phyloP scores from a whole-genome alignment of 495 filamentous ascomycete species.

The Mycothermus thermophilus region DNA sequence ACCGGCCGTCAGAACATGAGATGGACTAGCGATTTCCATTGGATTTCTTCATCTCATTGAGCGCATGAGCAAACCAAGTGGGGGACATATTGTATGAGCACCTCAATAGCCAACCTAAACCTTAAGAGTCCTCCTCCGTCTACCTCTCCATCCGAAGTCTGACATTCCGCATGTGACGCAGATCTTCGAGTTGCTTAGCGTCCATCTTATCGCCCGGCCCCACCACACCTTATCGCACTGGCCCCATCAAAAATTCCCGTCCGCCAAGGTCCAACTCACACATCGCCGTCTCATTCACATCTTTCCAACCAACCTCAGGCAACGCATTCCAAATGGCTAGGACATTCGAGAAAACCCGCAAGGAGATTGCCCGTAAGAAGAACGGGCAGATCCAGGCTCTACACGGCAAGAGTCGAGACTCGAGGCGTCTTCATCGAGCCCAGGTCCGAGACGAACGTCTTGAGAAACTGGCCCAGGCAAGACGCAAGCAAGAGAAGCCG shows the following conservation, averaged over 20 bases:
- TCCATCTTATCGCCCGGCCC: too few species aligned
- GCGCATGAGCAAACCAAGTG: too few species aligned
- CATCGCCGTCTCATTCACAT: neutral
- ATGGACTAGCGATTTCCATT: too few species aligned
- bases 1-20: too few species aligned
- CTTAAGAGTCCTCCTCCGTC: too few species aligned
- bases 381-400: conserved; percentile 50
- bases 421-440: conserved; percentile 57
- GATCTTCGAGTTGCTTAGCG: too few species aligned
- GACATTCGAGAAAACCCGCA: conserved; percentile 62
- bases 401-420: conserved; percentile 74
- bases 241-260: conserved; percentile 3
- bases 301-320: neutral
- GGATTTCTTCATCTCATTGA: too few species aligned
- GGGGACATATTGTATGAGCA: too few species aligned
- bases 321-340: conserved; percentile 54
- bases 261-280: too few species aligned
- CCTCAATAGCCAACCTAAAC: too few species aligned
- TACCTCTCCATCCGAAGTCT: too few species aligned
- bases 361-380: conserved; percentile 70
- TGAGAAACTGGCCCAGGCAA: conserved; percentile 44
- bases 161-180: too few species aligned
- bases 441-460: conserved; percentile 63
- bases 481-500: conserved; percentile 53
- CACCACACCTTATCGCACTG: conserved; percentile 12